Evolutionary conservation across 2,329 filamentous ascomycete species (phyloP), one percentile per base, ranked within the genome.

Genomic region (Lachnellula hyalina): DNA sequence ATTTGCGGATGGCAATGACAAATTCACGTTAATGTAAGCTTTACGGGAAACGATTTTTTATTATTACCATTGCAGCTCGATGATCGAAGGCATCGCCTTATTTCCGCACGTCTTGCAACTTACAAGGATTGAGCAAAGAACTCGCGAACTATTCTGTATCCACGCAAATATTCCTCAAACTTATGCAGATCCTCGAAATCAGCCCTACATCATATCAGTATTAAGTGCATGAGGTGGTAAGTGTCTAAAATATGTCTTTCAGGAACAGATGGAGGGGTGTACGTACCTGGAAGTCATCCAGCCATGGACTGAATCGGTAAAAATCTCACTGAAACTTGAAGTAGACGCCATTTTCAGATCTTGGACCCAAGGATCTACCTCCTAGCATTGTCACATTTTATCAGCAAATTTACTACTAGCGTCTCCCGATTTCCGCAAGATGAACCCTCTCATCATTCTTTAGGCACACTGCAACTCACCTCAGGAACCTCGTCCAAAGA

Each of bases 261-360:
- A n/a, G n/a, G n/a, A 15, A 17, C 14, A 15, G 5, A 51, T 15
- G 12, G 19, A 12, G 9, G n/a, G 38, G 17, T 19, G 34, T 17
- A 46, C 59, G 17, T 50, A 76, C 25, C 85, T 78, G 1, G 86
- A 85, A 1, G 82, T 83, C 86, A 89, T 89, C 84, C 85, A 89
- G 45, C 86, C 86, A 70, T 89, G 86, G 66, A 84, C 78, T 76
- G 87, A 85, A 64, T 83, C 83, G 23, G 65, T 63, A 65, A 87
- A 89, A n/a, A 69, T 83, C 74, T 89, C 84, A 51, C 87, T 78
- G 59, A 84, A 77, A 65, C 83, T 82, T 55, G 79, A 71, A 23
- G 47, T 46, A 41, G 44, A 60, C 9, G n/a, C 67, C 40, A 66
- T 70, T 36, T 69, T 67, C 19, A 81, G 60, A 2, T 72, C 67